phyloP scores from a whole-genome alignment of 169 alveolate species.

The Babesia bovis region DNA sequence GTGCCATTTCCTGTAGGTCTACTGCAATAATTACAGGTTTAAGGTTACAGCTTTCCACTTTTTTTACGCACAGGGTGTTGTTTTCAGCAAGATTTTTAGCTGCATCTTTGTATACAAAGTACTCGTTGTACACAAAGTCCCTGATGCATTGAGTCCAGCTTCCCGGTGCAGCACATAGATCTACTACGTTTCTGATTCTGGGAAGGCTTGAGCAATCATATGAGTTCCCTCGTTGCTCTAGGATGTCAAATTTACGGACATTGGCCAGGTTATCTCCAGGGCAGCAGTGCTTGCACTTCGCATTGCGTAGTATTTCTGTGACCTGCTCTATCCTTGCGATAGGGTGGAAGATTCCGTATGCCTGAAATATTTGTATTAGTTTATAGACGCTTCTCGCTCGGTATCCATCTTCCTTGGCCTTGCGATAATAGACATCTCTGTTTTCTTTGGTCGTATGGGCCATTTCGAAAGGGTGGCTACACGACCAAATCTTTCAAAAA shows the following conservation, averaged over 20 bases:
- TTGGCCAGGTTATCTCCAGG: slow-evolving; percentile 17
- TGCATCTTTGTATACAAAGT: slow-evolving; percentile 53
- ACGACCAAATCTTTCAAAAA: not conserved
- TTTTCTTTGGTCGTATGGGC: slow-evolving; percentile 90
- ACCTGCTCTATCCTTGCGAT: slow-evolving; percentile 26
- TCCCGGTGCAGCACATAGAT: slow-evolving; percentile 99
- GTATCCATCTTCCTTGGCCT: slow-evolving; percentile 96
- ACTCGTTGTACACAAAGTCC: slow-evolving; percentile 54
- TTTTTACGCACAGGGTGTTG: slow-evolving; percentile 50
- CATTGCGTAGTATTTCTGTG: slow-evolving; percentile 23
- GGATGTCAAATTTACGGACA: slow-evolving; percentile 28
- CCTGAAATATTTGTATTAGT: slow-evolving; percentile 91
- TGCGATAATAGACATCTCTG: slow-evolving; percentile 94
- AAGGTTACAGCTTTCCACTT: slow-evolving; percentile 50
- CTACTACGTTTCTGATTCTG: slow-evolving; percentile 86
- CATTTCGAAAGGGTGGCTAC: slow-evolving; percentile 66
- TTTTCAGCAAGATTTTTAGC: slow-evolving; percentile 46
- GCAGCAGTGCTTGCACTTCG: slow-evolving; percentile 46
- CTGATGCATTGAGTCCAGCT: slow-evolving; percentile 91
- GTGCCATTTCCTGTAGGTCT: slow-evolving; percentile 96
- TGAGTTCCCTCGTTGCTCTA: slow-evolving; percentile 35
- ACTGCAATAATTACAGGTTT: slow-evolving; percentile 91
- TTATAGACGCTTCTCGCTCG: slow-evolving; percentile 97
- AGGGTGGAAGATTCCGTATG: slow-evolving; percentile 79
- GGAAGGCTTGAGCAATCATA: slow-evolving; percentile 61